Conservation (phyloP, 768 basidiomycete species). For the Peribolospora baueri region DNA sequence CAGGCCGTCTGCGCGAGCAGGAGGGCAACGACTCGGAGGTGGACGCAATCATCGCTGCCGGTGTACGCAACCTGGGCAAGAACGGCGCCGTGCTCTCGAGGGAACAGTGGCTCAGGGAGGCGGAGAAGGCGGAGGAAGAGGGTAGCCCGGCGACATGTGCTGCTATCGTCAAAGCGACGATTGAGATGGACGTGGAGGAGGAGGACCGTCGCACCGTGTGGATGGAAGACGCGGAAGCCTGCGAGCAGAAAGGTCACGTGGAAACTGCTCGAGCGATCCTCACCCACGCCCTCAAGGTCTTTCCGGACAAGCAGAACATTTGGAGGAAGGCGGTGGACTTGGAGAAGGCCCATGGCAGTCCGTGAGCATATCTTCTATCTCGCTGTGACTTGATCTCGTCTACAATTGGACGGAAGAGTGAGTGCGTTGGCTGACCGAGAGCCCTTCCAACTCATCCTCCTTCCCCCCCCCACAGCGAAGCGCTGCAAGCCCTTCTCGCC, state of each 20-base stretch:
- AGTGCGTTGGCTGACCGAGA: background rate
- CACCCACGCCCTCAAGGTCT: constrained; percentile 74
- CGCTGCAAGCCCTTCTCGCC: constrained; percentile 52
- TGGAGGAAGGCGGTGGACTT: constrained; percentile 84
- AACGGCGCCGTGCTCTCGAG: constrained; percentile 66
- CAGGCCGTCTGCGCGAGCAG: constrained; percentile 75
- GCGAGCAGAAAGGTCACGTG: constrained; percentile 45
- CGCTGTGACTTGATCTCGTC: background rate
- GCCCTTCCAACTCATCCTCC: background rate
- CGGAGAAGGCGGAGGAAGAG: constrained; percentile 68
- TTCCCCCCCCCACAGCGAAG: constrained; percentile 28
- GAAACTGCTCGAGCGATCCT: constrained; percentile 68
- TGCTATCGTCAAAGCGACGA: constrained; percentile 81
- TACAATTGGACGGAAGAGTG: background rate
- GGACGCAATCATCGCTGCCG: constrained; percentile 70
- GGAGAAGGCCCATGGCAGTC: constrained; percentile 70
- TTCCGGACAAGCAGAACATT: constrained; percentile 56
- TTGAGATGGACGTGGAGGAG: constrained; percentile 83
- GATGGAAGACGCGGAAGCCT: constrained; percentile 71
- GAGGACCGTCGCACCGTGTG: constrained; percentile 76
- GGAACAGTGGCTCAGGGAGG: constrained; percentile 92
- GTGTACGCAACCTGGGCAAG: constrained; percentile 48
- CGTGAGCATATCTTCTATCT: constrained; percentile 23
- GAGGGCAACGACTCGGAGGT: constrained; percentile 40
- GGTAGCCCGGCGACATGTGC: constrained; percentile 68